A percentile compares a stretch with the other conserved stretches of the same genome.
Conservation (phyloP, 306 rosid genomes). For the Rubus idaeus region DNA sequence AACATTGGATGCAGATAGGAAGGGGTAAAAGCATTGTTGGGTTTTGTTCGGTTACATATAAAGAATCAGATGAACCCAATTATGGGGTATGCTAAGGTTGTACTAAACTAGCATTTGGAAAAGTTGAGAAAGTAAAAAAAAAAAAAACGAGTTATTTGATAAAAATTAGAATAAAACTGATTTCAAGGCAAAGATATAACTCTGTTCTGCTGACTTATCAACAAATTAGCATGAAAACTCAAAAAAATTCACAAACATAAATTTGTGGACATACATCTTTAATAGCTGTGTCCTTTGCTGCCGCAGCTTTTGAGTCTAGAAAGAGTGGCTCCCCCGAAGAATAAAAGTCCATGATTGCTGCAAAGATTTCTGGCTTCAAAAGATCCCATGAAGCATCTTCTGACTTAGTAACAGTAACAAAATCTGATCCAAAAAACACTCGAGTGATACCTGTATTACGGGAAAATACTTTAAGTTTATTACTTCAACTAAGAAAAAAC, state of each 20-base stretch:
- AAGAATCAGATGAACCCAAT: neutral
- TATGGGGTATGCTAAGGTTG: neutral
- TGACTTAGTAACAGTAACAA: constrained; percentile 84
- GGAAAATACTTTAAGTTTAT: constrained; percentile 4
- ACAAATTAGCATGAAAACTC: neutral
- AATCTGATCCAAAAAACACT: constrained; percentile 93
- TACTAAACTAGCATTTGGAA: neutral
- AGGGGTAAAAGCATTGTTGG: neutral
- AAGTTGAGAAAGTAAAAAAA: neutral
- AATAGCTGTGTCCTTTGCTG: constrained; percentile 89
- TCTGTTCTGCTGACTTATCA: neutral
- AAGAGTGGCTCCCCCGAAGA: constrained; percentile 87
- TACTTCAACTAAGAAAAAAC: neutral
- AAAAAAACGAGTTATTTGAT: neutral
- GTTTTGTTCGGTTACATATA: neutral
- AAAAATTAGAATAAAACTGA: neutral
- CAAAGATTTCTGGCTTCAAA: constrained; percentile 86
- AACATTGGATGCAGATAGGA: neutral
- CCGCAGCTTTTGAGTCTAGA: constrained; percentile 72
- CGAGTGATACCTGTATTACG: constrained; percentile 54
- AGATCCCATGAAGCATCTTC: constrained; percentile 84
- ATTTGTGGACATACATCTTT: constrained; percentile 45
- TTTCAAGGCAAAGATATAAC: neutral
- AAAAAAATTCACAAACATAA: neutral
- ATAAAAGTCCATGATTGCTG: constrained; percentile 91